Base-by-base conservation (phyloP, 106 monocot genomes). In the Dendrobium huoshanense region DNA sequence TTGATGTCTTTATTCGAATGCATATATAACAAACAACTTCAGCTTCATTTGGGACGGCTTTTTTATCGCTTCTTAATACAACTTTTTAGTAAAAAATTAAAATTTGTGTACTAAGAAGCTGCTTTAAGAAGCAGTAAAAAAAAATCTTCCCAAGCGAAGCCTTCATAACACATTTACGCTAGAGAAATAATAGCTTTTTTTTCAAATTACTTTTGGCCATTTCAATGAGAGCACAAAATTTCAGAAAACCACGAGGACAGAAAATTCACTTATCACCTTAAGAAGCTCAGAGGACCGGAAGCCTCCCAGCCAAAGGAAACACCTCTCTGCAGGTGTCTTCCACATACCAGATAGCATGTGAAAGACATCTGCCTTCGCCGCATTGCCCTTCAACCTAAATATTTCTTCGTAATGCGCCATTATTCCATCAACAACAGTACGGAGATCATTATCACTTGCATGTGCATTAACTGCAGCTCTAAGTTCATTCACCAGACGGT, bases 321-420 rank as follows among this genome's bases (percentile, higher is more conserved):
- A 95, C 80, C 95, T 90, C 83, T 95, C 95, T 29, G 92, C 92
- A 45, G 92, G 95, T 33, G 92, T 88, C 77, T 88, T 90, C 95
- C 95, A 95, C 95, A 92, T 90, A 67, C 95, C 95, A 0, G 95
- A 90, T 41, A 95, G 68, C 73, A 95, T 85, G 81, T 95, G 95
- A 83, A 95, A 95, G 67, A 94, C 94, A 80, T 94, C 94, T 15
- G 94, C 81, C 75, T 92, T 94, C 4, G 92, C 91, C 65, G 90
- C 92, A 61, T 81, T 80, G 49, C 85, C 81, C 79, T 92, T 95
- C 16, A 95, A 83, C 80, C 83, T 87, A 72, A 90, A 95, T 54
- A 95, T 87, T 18, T 95, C 90, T 55, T 84, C 87, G 67, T 90
- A 92, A 19, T 95, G 92, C 31, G 84, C 67, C 82, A 88, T 87